phyloP scores from a whole-genome alignment of 2,329 filamentous ascomycete species.

The Microdochium trichocladiopsis region DNA sequence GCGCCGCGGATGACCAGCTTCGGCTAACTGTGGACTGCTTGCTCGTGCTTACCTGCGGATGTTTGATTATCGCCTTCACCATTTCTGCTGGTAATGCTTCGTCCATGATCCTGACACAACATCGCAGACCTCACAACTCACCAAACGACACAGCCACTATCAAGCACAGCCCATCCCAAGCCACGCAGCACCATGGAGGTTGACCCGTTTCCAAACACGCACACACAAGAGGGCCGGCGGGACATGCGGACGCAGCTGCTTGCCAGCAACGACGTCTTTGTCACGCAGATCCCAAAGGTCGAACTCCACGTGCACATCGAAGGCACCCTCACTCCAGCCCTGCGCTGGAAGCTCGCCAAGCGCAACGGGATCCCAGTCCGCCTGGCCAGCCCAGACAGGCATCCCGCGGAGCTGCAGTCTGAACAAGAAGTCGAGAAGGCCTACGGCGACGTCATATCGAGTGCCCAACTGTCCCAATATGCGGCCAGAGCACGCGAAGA shows the following conservation, averaged over 20 bases:
- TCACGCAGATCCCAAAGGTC: slow-evolving; percentile 28
- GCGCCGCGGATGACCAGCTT: too few relatives aligned
- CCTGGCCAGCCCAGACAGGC: neutral
- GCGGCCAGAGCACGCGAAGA: neutral
- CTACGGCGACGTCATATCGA: slow-evolving; percentile 1
- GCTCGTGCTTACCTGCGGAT: too few relatives aligned
- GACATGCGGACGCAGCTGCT: neutral
- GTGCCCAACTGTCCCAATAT: neutral
- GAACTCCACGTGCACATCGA: slow-evolving; percentile 40
- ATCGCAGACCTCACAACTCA: too few relatives aligned
- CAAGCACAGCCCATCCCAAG: neutral
- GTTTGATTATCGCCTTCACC: too few relatives aligned
- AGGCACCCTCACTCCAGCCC: slow-evolving; percentile 30
- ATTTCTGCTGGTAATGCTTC: too few relatives aligned
- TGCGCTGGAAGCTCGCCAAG: slow-evolving; percentile 32
- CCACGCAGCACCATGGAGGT: neutral
- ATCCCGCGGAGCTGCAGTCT: neutral
- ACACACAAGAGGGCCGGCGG: neutral
- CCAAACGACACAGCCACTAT: neutral
- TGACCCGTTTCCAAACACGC: neutral
- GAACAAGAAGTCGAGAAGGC: neutral
- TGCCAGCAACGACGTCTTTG: neutral
- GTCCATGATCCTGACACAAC: too few relatives aligned
- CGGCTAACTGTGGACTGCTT: too few relatives aligned
- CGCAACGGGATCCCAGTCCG: slow-evolving; percentile 25